These are phyloP conservation scores for Pueraria montana DNA, from an alignment of 306 rosid species.

Conservation along the genomic window DNA sequence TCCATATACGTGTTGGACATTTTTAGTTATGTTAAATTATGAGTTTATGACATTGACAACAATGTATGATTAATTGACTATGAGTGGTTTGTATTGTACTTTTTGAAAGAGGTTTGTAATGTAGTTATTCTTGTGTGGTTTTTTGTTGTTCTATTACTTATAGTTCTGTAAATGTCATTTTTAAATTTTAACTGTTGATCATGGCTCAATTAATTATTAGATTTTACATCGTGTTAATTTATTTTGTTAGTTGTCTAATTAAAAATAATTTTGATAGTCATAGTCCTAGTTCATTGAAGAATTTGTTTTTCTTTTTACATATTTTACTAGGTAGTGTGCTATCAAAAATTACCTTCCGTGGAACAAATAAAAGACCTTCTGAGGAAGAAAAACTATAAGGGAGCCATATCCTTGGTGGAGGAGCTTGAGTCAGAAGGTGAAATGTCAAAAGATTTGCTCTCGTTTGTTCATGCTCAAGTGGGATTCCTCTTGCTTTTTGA, in stretches of 20 bases:
- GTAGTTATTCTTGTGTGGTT: not conserved
- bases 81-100: not conserved
- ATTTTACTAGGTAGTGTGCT: slow-evolving; percentile 80
- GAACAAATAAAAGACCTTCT: slow-evolving; percentile 93
- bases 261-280: not conserved
- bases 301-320: slow-evolving; percentile 35
- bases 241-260: not conserved
- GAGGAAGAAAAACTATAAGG: slow-evolving; percentile 89
- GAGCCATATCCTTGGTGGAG: slow-evolving; percentile 87
- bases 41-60: not conserved
- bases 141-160: not conserved
- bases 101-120: not conserved
- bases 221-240: not conserved
- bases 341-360: slow-evolving; percentile 79
- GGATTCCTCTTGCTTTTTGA: slow-evolving; percentile 98
- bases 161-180: not conserved
- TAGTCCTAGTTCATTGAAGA: slow-evolving; percentile 26
- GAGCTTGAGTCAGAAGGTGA: slow-evolving; percentile 93
- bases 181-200: not conserved
- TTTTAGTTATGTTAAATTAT: not conserved
- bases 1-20: not conserved
- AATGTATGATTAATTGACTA: not conserved
- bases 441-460: slow-evolving; percentile 86
- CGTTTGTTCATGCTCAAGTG: slow-evolving; percentile 97
- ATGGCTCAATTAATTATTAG: not conserved